Evolutionary conservation across 768 basidiomycete species (phyloP), one percentile per base, ranked within the genome.

Genomic region (Cubamyces sp.): DNA sequence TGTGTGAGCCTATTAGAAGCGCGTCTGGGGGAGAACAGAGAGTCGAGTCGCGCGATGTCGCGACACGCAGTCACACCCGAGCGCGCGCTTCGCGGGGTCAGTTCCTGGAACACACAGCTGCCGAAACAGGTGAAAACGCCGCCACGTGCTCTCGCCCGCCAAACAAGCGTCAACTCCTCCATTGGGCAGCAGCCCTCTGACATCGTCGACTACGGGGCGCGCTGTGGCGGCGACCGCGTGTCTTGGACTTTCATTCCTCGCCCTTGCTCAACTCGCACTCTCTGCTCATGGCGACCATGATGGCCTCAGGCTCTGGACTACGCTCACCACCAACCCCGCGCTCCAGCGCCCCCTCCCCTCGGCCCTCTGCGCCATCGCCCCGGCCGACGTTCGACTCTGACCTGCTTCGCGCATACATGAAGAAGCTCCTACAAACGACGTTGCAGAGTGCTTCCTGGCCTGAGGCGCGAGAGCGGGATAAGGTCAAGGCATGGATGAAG

Each of bases 351-450:
- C 86, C 87, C 69, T 90, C 89, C 45, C 86, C 85, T 39, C 64
- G 66, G 5, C 74, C 73, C 55, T 82, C 83, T 43, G 77, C 78
- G 61, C 68, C 71, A 47, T 94, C 82, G 4, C 74, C 73, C 52
- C 82, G 84, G 50, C 77, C 78, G 60, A 69, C 72, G 54, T 94
- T 94, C 73, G 92, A 94, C 73, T 73, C 84, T 1, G 90, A 91
- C 57, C 76, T 85, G 28, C 81, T 94, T 58, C 87, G 85, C 64
- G 79, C 84, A 21, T 94, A 94, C 76, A 90, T 91, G 75, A 93
- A 90, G 80, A 89, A 88, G 70, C 83, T 94, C 54, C 78, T 94
- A 57, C 80, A 86, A 61, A 82, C 87, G 5, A 90, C 87, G 1
- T 79, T 94, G 42, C 82, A 87, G 59, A 79, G 75, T 53, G 81